A percentile compares a stretch with the other conserved stretches of the same genome.
These are phyloP conservation scores for Gloeophyllum trabeum DNA, from an alignment of 768 basidiomycete genomes.

Conservation along the genomic window DNA sequence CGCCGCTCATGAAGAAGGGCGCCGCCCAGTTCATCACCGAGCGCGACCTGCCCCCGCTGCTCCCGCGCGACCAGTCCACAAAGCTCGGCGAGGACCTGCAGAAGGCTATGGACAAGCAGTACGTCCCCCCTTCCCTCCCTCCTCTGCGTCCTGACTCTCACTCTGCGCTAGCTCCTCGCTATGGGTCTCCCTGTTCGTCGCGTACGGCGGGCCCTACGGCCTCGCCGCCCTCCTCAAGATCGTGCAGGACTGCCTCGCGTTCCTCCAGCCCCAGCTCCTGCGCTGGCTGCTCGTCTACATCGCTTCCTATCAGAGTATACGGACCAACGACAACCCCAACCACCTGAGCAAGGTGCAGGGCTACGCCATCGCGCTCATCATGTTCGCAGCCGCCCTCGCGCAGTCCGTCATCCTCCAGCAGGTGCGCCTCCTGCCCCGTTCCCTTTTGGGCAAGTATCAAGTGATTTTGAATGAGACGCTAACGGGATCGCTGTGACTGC, in stretches of 20 bases:
- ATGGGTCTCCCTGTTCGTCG: slow-evolving; percentile 60
- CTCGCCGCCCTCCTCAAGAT: slow-evolving; percentile 57
- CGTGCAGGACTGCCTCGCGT: slow-evolving; percentile 70
- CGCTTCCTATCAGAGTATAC: slow-evolving; percentile 53
- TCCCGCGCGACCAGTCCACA: slow-evolving; percentile 55
- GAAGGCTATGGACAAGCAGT: slow-evolving; percentile 54
- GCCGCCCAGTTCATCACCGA: slow-evolving; percentile 62
- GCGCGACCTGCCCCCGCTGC: slow-evolving; percentile 72
- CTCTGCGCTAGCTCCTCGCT: slow-evolving; percentile 37
- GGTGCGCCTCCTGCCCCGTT: too few relatives aligned
- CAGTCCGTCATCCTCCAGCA: slow-evolving; percentile 80
- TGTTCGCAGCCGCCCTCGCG: slow-evolving; percentile 71
- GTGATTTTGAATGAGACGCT: too few relatives aligned
- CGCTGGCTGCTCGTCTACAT: slow-evolving; percentile 75
- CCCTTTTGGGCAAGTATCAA: background rate
- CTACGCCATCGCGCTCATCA: slow-evolving; percentile 60
- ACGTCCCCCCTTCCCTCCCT: slow-evolving; percentile 16
- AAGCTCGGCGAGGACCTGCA: slow-evolving; percentile 55
- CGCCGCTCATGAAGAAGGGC: slow-evolving; percentile 64
- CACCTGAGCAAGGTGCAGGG: slow-evolving; percentile 44
- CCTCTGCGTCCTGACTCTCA: background rate
- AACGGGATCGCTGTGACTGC: background rate
- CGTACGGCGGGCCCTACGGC: slow-evolving; percentile 73
- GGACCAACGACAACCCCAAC: slow-evolving; percentile 20
- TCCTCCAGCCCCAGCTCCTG: slow-evolving; percentile 82